Evolutionary conservation across 164 flowering plant species (phyloP).

Genomic region (Euptelea pleiosperma): DNA sequence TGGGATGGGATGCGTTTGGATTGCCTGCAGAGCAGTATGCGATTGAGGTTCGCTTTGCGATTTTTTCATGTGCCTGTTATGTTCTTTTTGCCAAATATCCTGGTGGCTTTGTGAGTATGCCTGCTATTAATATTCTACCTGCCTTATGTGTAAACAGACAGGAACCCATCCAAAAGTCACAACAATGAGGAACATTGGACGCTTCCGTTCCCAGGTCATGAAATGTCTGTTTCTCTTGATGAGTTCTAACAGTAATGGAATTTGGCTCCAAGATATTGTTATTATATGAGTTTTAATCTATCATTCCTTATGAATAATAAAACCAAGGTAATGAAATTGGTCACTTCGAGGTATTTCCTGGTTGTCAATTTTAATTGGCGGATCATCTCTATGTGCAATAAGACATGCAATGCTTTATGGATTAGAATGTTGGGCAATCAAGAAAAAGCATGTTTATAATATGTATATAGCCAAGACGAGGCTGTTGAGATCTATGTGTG

Average conservation of each 20-base stretch:
- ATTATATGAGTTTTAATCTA: no score
- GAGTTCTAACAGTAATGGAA: not conserved
- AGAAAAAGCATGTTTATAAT: no score
- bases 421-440: no score
- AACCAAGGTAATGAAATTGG: no score
- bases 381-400: no score
- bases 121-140: conserved; percentile 1
- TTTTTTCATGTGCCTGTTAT: not conserved
- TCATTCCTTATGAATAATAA: no score
- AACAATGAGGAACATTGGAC: conserved; percentile 68
- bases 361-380: no score
- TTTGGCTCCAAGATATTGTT: no score
- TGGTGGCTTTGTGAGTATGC: not conserved
- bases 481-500: not conserved
- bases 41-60: conserved; percentile 55
- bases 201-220: conserved; percentile 86
- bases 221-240: conserved; percentile 6
- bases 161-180: conserved; percentile 95
- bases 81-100: not conserved
- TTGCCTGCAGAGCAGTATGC: conserved; percentile 98
- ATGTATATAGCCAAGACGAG: no score
- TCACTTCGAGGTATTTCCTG: no score
- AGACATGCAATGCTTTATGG: no score
- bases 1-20: conserved; percentile 99
- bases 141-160: conserved; percentile 50